phyloP scores from a whole-genome alignment of 805 yeast genomes.

The Monosporozyma unispora region DNA sequence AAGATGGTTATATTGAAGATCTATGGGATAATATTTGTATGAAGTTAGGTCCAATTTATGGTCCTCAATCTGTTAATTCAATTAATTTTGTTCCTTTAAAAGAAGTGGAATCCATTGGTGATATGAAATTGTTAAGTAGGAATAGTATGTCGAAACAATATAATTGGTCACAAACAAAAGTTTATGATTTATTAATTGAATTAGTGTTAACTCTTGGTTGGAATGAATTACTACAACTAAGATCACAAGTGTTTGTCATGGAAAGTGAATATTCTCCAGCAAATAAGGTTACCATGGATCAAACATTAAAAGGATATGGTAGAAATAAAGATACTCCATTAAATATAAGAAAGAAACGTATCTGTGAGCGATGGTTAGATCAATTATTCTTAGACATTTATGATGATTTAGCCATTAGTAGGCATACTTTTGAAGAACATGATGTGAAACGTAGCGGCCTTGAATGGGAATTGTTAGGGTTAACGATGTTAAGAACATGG shows the following conservation, averaged over 20 bases:
- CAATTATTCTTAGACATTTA: constrained; percentile 28
- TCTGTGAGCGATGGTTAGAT: constrained; percentile 30
- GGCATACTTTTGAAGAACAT: constrained; percentile 19
- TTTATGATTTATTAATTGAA: constrained; percentile 63
- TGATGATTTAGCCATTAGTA: constrained; percentile 29
- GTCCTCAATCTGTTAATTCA: constrained; percentile 24
- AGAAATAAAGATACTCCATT: constrained; percentile 13
- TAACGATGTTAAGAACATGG: constrained; percentile 41
- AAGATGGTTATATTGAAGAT: constrained; percentile 16
- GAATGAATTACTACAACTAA: constrained; percentile 59
- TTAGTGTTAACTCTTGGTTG: constrained; percentile 69
- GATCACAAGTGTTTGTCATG: constrained; percentile 75
- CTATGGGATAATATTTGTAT: constrained; percentile 22
- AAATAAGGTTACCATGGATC: constrained; percentile 4
- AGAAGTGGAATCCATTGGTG: constrained; percentile 22
- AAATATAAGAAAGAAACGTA: constrained; percentile 18
- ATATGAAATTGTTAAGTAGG: constrained; percentile 20
- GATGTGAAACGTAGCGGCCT: constrained; percentile 46
- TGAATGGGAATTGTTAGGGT: constrained; percentile 69
- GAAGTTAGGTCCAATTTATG: constrained; percentile 27
- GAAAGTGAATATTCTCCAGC: constrained; percentile 46
- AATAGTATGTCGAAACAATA: constrained; percentile 23
- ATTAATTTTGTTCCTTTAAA: constrained; percentile 25
- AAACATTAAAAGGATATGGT: neutral
- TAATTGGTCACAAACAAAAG: constrained; percentile 29